Conservation (phyloP, 495 filamentous ascomycete genomes). For the Neohortaea acidophila region DNA sequence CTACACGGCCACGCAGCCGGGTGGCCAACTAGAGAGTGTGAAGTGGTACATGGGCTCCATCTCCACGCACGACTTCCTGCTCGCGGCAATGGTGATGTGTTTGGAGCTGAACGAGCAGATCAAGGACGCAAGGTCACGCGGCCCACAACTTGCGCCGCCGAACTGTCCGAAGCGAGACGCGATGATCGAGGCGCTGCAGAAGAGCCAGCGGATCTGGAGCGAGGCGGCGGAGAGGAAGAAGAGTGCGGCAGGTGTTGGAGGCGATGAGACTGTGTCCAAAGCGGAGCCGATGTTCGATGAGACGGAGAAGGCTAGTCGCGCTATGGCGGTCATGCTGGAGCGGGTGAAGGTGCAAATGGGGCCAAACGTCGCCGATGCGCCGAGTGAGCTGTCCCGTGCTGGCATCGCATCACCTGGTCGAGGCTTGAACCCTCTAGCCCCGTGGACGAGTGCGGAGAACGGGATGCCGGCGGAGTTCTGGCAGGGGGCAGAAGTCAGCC, state of each 20-base stretch:
- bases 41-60: constrained; percentile 35
- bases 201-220: constrained; percentile 16
- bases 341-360: constrained; percentile 7
- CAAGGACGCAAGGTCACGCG: not conserved
- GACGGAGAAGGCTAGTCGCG: constrained; percentile 16
- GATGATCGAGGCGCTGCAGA: constrained; percentile 15
- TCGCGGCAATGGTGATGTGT: constrained; percentile 39
- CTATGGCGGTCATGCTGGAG: constrained; percentile 15
- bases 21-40: constrained; percentile 31
- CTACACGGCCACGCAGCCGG: constrained; percentile 24
- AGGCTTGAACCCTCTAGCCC: not conserved
- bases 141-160: not conserved
- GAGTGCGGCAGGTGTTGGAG: not conserved
- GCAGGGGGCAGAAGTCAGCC: too few relatives aligned
- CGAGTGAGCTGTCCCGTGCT: not conserved
- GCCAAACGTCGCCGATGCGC: not conserved
- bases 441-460: not conserved
- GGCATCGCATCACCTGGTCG: not conserved
- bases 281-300: constrained; percentile 11
- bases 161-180: constrained; percentile 5
- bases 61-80: constrained; percentile 33
- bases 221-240: constrained; percentile 1
- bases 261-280: not conserved
- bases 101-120: constrained; percentile 27
- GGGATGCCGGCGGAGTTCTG: too few relatives aligned